Base-by-base conservation (phyloP, 331 rosid species). In the Malus hybrid region DNA sequence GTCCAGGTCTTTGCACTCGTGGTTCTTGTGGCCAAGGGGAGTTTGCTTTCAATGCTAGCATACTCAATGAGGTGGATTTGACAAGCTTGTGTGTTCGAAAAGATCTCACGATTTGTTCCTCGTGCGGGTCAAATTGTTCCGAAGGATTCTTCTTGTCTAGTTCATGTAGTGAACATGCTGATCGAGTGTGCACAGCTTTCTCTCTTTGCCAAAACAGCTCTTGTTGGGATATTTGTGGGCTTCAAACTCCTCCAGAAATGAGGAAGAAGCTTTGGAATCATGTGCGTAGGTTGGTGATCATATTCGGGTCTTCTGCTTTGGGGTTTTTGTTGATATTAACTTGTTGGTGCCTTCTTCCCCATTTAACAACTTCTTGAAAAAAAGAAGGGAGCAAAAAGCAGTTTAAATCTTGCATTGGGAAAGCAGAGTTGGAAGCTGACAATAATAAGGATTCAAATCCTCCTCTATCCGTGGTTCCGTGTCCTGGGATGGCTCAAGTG, bases 201-300 rank as follows among this genome's bases (percentile, higher is more conserved):
- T 94, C 97, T 67, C 97, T 94, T 75, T 94, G 99, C 86, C 97
- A 94, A 78, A 94, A 92, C 77, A 88, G 94, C 48, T 90, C 97
- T 65, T 94, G 99, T 76, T 68, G 70, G 83, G 81, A 80, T 57
- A 80, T 83, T 28, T 94, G 99, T 82, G 83, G 85, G 20, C 76
- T 85, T 72, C 88, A 77, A 36, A 73, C 93, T 10, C 65, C 90
- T 12, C 56, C 80, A 5, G 89, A 75, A 66, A 44, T 75, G 75
- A 85, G 80, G 68, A 70, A 32, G 54, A 87, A 78, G 75, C 82
- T 67, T 59, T 87, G 95, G 99, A 86, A 76, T 73, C 87, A 77
- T 66, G 13, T 87, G 57, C 85, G 36, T 70, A 80, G 75, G 69
- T 76, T 86, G 71, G 22, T 85, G 18, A 18, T 92, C 69, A 86